Base-by-base conservation (phyloP, 768 basidiomycete species). In the Royoungia palumana region DNA sequence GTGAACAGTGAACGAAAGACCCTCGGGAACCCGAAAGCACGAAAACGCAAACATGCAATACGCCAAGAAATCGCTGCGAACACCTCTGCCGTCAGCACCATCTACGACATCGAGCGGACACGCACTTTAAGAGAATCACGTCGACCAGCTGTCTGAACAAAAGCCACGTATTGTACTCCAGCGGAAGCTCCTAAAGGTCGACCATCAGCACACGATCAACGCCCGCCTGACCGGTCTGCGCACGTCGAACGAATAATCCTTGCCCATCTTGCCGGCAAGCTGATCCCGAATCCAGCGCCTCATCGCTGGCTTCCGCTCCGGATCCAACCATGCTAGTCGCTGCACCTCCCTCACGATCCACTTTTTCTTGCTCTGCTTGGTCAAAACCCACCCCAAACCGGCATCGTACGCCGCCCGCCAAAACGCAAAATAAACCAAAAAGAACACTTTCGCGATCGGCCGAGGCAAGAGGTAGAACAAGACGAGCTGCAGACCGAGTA, bases 81-180 rank as follows among this genome's bases (percentile, higher is more conserved):
- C 12, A 55, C 35, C 54, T 12, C 53, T 37, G 32, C 37, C 45
- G 35, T 21, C 27, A 22, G 19, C 13, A 24, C 27, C 2, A 14
- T 35, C 44, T 21, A 13, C 16, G 39, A 17, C 8, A 34, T 46
- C 12, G 19, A 9, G 22, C 17, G 16, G 4, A 3, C 32, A 78
- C 84, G 45, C 55, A 96, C 93, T 98, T 98, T 63, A 98, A 79
- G 35, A 99, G 77, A 61, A 98, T 97, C 22, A 96, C 81, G 68
- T 98, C 95, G 19, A 98, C 95, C n/a, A 83, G 73, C 67, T 96
- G 93, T 42, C 95, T 83, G 69, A 97, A 99, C 50, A 97, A 77
- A 25, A 99, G 75, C 96, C 95, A 99, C 0, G 90, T 81, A 60
- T 97, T 98, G 70, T 95, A 97, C 67, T 97, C 94, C 34, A 92